Percentiles rank a stretch among this genome's conserved stretches.
Conservation (phyloP, 2,329 filamentous ascomycete genomes). For the Elsinoe fawcettii region DNA sequence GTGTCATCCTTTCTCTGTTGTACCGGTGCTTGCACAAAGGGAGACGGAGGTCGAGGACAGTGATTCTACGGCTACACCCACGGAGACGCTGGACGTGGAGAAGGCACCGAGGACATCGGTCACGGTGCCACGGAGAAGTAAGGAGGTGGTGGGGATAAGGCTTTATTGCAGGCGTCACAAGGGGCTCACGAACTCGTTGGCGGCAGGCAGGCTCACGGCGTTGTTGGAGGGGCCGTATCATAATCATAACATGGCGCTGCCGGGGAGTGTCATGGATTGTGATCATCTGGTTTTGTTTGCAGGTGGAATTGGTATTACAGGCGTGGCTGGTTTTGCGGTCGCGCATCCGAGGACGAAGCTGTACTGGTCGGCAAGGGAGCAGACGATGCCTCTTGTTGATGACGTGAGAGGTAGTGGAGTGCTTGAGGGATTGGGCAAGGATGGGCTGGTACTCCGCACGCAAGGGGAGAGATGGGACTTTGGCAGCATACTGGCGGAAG, state of each 20-base stretch:
- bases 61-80: not conserved
- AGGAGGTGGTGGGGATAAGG: not conserved
- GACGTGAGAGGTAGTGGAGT: conserved; percentile 3
- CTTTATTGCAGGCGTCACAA: conserved; percentile 6
- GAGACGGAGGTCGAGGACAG: not conserved
- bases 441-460: not conserved
- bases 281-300: not conserved
- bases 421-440: not conserved
- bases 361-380: conserved; percentile 3
- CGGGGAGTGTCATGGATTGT: not conserved
- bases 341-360: conserved; percentile 11
- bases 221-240: conserved; percentile 5
- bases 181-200: conserved; percentile 1
- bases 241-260: not conserved
- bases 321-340: not conserved
- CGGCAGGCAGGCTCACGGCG: not conserved
- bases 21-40: conserved; percentile 15
- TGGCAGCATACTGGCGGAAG: not conserved
- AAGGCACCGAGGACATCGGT: not conserved
- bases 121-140: not conserved
- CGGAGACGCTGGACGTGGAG: not conserved
- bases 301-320: conserved; percentile 2
- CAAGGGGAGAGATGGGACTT: not conserved
- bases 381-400: conserved; percentile 4
- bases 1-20: conserved; percentile 48